Percentiles rank a stretch among this genome's conserved stretches.
These are phyloP conservation scores for Adansonia madagascariensis DNA, from an alignment of 441 rosid species.

Conservation along the genomic window DNA sequence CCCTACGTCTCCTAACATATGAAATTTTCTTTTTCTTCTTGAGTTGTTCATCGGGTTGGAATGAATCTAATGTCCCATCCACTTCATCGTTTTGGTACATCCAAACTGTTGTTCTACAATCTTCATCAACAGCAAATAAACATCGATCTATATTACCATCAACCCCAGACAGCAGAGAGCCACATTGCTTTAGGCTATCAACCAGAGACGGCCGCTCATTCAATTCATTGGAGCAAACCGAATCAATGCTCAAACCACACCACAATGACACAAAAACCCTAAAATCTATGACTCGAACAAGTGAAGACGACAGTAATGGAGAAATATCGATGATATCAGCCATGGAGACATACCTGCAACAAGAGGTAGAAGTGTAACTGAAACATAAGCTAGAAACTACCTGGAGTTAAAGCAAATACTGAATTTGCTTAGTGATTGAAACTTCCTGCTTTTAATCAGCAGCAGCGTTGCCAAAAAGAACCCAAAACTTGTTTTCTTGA, in stretches of 20 bases:
- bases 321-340: slow-evolving; percentile 80
- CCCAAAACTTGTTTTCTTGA: not conserved
- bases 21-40: slow-evolving; percentile 72
- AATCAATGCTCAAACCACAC: slow-evolving; percentile 57
- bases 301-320: slow-evolving; percentile 59
- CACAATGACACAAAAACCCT: slow-evolving; percentile 72
- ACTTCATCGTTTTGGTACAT: slow-evolving; percentile 58
- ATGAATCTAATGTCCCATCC: slow-evolving; percentile 63
- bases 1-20: slow-evolving; percentile 62
- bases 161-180: slow-evolving; percentile 61
- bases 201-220: slow-evolving; percentile 37
- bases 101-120: slow-evolving; percentile 89
- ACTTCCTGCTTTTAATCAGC: not conserved
- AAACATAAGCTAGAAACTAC: not conserved
- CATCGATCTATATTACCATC: slow-evolving; percentile 63
- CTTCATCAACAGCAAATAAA: slow-evolving; percentile 69
- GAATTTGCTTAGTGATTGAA: not conserved
- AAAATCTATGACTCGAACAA: slow-evolving; percentile 66
- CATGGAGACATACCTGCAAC: slow-evolving; percentile 75
- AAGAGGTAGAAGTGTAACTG: not conserved
- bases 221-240: slow-evolving; percentile 49
- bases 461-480: not conserved
- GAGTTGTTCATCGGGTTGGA: slow-evolving; percentile 83
- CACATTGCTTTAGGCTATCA: slow-evolving; percentile 66
- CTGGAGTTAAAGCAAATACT: not conserved